phyloP scores from a whole-genome alignment of 2,329 filamentous ascomycete species.

The Ilyonectria destructans region DNA sequence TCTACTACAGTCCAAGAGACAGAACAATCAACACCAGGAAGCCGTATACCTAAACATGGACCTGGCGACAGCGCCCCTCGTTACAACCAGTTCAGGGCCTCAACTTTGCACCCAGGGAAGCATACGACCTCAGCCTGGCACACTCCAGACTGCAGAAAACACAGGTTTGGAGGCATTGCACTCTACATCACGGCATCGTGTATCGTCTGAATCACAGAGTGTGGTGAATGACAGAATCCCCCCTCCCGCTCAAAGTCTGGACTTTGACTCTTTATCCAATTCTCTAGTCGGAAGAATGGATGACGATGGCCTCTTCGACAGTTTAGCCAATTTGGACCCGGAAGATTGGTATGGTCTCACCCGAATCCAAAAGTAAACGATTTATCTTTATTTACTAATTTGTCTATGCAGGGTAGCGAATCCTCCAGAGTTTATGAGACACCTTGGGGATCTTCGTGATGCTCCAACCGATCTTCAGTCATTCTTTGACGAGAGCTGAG shows the following conservation, averaged over 20 bases:
- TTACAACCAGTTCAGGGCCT: background rate
- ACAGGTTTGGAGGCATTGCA: background rate
- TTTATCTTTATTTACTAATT: background rate
- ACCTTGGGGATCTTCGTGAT: conserved; percentile 24
- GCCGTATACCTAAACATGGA: background rate
- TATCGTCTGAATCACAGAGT: background rate
- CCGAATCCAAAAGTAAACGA: background rate
- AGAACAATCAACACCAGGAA: background rate
- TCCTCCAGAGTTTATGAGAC: conserved; percentile 31
- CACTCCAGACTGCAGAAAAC: background rate
- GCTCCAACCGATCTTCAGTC: conserved; percentile 19
- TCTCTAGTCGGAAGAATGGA: conserved; percentile 14
- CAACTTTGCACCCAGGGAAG: background rate
- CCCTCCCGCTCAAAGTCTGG: background rate
- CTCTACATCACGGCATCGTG: background rate
- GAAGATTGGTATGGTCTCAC: conserved; percentile 27
- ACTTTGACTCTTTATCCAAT: background rate
- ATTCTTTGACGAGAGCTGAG: conserved; percentile 21
- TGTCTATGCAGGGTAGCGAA: conserved; percentile 25
- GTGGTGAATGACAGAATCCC: background rate
- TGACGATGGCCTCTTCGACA: conserved; percentile 30
- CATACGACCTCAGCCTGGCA: background rate
- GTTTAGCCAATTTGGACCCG: conserved; percentile 26
- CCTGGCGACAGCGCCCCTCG: background rate
- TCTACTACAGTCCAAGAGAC: background rate